phyloP scores from a whole-genome alignment of 1,139 yeast genomes.

The Nadsonia starkeyi-henricii region DNA sequence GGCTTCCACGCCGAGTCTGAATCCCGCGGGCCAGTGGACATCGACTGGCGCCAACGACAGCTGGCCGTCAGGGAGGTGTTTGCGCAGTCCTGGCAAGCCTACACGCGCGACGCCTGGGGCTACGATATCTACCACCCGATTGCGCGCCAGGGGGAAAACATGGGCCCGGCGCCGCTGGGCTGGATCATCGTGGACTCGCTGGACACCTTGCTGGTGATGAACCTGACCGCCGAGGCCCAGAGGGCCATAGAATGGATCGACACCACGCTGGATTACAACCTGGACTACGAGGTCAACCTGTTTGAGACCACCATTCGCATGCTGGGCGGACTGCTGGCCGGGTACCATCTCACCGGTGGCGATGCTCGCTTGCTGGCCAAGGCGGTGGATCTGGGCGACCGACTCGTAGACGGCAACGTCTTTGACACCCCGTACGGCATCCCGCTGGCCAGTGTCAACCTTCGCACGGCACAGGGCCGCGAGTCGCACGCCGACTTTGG shows the following conservation, averaged over 20 bases:
- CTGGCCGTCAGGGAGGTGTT: slow-evolving; percentile 49
- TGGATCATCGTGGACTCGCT: slow-evolving; percentile 90
- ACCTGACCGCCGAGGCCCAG: slow-evolving; percentile 46
- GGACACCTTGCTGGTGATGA: slow-evolving; percentile 79
- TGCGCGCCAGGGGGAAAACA: slow-evolving; percentile 47
- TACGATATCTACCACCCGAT: slow-evolving; percentile 54
- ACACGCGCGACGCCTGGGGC: slow-evolving; percentile 75
- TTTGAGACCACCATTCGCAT: slow-evolving; percentile 90
- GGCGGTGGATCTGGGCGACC: slow-evolving; percentile 53
- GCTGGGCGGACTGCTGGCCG: slow-evolving; percentile 84
- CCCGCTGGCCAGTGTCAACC: slow-evolving; percentile 70
- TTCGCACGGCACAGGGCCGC: slow-evolving; percentile 46
- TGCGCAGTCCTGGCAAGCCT: slow-evolving; percentile 67
- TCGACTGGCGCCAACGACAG: slow-evolving; percentile 33
- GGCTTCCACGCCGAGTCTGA: too few species aligned
- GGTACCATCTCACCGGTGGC: slow-evolving; percentile 52
- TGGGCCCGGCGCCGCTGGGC: slow-evolving; percentile 78
- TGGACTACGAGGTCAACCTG: slow-evolving; percentile 65
- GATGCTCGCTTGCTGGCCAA: slow-evolving; percentile 63
- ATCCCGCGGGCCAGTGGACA: too few species aligned
- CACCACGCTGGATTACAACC: too few species aligned
- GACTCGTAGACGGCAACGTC: slow-evolving; percentile 38
- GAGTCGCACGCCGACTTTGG: slow-evolving; percentile 46
- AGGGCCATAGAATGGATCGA: slow-evolving; percentile 68
- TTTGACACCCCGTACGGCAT: slow-evolving; percentile 53